These are phyloP conservation scores for Wickerhamiella hasegawae DNA, from an alignment of 805 yeast species.

Conservation along the genomic window DNA sequence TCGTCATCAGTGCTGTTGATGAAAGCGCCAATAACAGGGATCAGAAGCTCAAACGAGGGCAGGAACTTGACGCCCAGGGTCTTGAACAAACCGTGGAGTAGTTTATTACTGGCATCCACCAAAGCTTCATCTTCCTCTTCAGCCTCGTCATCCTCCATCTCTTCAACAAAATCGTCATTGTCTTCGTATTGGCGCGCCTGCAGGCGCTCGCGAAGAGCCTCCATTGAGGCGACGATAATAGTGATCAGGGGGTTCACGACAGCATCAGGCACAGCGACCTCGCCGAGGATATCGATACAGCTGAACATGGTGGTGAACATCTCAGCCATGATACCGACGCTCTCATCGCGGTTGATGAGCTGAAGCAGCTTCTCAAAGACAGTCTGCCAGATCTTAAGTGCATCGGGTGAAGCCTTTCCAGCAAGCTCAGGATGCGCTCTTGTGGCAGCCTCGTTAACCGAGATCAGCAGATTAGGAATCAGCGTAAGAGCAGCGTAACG, in stretches of 20 bases:
- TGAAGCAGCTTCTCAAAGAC: constrained; percentile 70
- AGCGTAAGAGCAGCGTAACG: constrained; percentile 80
- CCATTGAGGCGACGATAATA: constrained; percentile 42
- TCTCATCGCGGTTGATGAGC: neutral
- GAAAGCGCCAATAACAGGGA: constrained; percentile 46
- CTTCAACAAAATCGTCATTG: constrained; percentile 72
- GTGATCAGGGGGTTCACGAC: constrained; percentile 38
- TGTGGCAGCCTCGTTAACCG: constrained; percentile 39
- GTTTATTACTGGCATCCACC: constrained; percentile 69
- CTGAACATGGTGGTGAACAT: constrained; percentile 59
- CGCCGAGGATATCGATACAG: constrained; percentile 52
- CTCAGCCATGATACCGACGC: constrained; percentile 50
- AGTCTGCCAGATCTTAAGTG: constrained; percentile 54
- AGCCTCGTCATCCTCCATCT: constrained; percentile 64
- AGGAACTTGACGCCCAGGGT: constrained; percentile 41
- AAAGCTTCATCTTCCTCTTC: constrained; percentile 83
- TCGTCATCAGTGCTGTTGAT: constrained; percentile 53
- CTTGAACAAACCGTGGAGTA: constrained; percentile 54
- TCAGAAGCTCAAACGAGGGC: constrained; percentile 40
- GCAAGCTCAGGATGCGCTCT: constrained; percentile 35
- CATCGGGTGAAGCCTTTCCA: constrained; percentile 22
- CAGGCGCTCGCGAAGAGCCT: constrained; percentile 57
- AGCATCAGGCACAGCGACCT: constrained; percentile 33
- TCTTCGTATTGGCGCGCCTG: constrained; percentile 26
- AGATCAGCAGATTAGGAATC: constrained; percentile 58